Conservation (phyloP, 2,329 filamentous ascomycete species). For the Botrytis byssoidea region DNA sequence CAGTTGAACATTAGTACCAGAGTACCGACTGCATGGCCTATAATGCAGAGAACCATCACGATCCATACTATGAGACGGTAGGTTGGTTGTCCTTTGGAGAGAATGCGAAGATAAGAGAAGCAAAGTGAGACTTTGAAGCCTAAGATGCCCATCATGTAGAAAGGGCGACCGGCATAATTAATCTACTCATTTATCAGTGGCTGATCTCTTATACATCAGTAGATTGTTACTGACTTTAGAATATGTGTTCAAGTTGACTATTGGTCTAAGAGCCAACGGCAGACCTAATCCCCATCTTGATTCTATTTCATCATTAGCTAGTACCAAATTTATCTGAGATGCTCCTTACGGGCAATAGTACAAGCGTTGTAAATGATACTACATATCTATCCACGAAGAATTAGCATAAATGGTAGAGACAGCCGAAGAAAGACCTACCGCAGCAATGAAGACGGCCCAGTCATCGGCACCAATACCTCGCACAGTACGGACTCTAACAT, state of each 20-base stretch:
- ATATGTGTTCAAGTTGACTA: background rate
- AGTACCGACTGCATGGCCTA: background rate
- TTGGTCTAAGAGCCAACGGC: conserved; percentile 8
- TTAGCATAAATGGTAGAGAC: background rate
- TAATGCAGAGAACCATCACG: conserved; percentile 1
- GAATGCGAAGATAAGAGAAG: conserved; percentile 24
- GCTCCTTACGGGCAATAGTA: conserved; percentile 11
- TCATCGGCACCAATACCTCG: conserved; percentile 19
- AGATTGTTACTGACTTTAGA: background rate
- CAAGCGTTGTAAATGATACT: conserved; percentile 4
- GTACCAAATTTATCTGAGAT: background rate
- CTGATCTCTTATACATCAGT: too few species aligned
- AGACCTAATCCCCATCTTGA: conserved; percentile 20
- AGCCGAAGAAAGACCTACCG: background rate
- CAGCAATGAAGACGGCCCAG: conserved; percentile 1
- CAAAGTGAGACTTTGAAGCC: conserved; percentile 25
- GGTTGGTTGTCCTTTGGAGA: conserved; percentile 16
- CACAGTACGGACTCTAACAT: conserved; percentile 15
- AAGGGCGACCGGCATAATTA: conserved; percentile 23
- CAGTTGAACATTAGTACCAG: conserved; percentile 8
- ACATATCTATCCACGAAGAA: background rate
- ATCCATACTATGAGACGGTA: conserved; percentile 14
- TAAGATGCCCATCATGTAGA: conserved; percentile 23
- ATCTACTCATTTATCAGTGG: conserved; percentile 4
- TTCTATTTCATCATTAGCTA: conserved; percentile 5